Base-by-base conservation (phyloP, 1,284 basidiomycete genomes). In the Trametes hirsuta region DNA sequence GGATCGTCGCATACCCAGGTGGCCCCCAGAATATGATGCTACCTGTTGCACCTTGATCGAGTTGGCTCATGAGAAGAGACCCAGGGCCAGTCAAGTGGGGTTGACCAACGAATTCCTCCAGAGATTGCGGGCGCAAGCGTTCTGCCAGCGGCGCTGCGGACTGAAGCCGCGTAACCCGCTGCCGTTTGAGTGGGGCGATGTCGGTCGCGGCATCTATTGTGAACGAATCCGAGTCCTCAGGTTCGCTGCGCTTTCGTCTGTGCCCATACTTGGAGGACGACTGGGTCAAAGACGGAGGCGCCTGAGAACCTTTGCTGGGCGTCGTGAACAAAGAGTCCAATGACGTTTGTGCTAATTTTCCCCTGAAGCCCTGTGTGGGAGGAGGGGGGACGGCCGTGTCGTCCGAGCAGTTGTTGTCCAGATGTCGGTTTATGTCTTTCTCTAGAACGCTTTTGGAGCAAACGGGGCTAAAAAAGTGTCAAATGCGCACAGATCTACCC, bases 21-120 rank as follows among this genome's bases (percentile, higher is more conserved):
- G 90, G 90, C 2, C 90, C 90, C 91, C 90, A 93, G 48, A 90
- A 77, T 60, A 90, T 83, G 53, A 86, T 76, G 59, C 84, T 85
- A n/a, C 84, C 86, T n/a, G 79, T 70, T 3, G 78, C 77, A 4
- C 81, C 83, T 25, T 70, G 74, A 40, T 76, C 74, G 6, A 87
- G 70, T 35, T 85, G 69, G 48, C 75, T 79, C 64, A 81, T 78
- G 34, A 92, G 75, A 44, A 87, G 69, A 5, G 84, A 84, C 35
- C 80, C 77, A 1, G 79, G 74, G 4, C 79, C 82, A 1, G 80
- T 82, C 44, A 91, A 67, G 68, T 89, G 84, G n/a, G 74, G 71
- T 67, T 92, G 90, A 9, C 90, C 90, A 46, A 91, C 77, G 64
- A 88, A 88, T 6, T 90, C 85, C 1, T 79, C 79, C n/a, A 92